phyloP scores from a whole-genome alignment of 495 filamentous ascomycete species.

The Penicillium atrosanguineum region DNA sequence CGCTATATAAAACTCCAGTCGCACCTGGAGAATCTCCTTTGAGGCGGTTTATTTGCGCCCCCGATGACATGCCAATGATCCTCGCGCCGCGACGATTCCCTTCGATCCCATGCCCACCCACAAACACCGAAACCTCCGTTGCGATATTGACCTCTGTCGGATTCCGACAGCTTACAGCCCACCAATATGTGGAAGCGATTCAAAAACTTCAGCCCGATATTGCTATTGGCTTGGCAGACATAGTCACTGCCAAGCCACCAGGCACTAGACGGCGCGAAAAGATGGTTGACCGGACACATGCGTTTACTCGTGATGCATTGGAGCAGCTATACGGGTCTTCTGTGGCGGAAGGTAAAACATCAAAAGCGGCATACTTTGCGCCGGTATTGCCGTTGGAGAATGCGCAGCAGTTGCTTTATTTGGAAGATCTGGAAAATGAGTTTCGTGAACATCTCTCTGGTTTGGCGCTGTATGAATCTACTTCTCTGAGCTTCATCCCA shows the following conservation, averaged over 20 bases:
- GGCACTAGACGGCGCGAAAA: slow-evolving; percentile 69
- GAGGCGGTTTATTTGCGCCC: slow-evolving; percentile 67
- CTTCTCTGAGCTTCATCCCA: slow-evolving; percentile 64
- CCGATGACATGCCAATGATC: slow-evolving; percentile 59
- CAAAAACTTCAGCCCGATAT: slow-evolving; percentile 73
- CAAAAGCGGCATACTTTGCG: slow-evolving; percentile 63
- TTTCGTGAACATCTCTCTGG: slow-evolving; percentile 60
- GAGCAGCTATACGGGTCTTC: slow-evolving; percentile 50
- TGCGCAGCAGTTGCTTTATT: slow-evolving; percentile 70
- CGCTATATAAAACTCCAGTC: slow-evolving; percentile 47
- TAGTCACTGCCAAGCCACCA: slow-evolving; percentile 57
- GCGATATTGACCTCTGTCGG: slow-evolving; percentile 81
- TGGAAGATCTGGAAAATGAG: slow-evolving; percentile 61
- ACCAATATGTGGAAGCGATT: slow-evolving; percentile 64
- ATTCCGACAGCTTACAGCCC: slow-evolving; percentile 64
- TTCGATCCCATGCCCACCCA: slow-evolving; percentile 65
- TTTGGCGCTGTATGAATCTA: slow-evolving; percentile 75
- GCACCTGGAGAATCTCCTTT: slow-evolving; percentile 51
- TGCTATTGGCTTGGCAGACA: slow-evolving; percentile 72
- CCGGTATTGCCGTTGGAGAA: slow-evolving; percentile 76
- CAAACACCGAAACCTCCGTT: slow-evolving; percentile 71
- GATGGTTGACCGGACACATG: slow-evolving; percentile 82
- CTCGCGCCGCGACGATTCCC: slow-evolving; percentile 77
- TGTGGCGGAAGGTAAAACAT: slow-evolving; percentile 30
- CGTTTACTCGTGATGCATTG: slow-evolving; percentile 57